phyloP scores from a whole-genome alignment of 371 early-diverging fungal species.

The Spiromyces aspiralis region DNA sequence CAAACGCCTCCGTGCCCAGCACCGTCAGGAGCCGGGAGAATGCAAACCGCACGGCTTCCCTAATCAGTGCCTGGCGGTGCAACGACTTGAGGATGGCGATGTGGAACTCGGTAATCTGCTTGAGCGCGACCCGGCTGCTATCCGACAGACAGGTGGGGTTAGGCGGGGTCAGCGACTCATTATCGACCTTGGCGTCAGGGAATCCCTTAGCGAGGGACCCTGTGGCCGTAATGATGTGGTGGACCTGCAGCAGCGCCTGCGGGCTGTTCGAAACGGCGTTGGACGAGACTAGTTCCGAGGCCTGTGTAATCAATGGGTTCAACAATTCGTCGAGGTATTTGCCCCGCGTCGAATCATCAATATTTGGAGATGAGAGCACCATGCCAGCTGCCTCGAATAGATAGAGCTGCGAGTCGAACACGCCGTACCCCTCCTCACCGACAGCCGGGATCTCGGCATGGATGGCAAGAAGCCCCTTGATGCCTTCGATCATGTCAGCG shows the following conservation, averaged over 20 bases:
- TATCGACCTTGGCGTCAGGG: slow-evolving; percentile 41
- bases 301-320: slow-evolving; percentile 56
- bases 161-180: slow-evolving; percentile 6
- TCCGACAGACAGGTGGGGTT: slow-evolving; percentile 12
- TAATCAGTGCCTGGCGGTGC: slow-evolving; percentile 47
- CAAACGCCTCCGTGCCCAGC: slow-evolving; percentile 66
- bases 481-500: slow-evolving; percentile 21
- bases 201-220: slow-evolving; percentile 85
- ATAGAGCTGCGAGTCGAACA: slow-evolving; percentile 73
- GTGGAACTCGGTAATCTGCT: slow-evolving; percentile 67
- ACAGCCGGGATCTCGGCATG: slow-evolving; percentile 33
- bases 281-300: slow-evolving; percentile 18
- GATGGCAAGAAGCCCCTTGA: slow-evolving; percentile 47
- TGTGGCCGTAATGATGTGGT: slow-evolving; percentile 71
- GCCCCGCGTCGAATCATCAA: slow-evolving; percentile 51
- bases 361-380: slow-evolving; percentile 57
- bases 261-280: slow-evolving; percentile 31
- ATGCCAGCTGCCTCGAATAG: slow-evolving; percentile 84
- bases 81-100: slow-evolving; percentile 54
- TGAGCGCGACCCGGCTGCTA: slow-evolving; percentile 31
- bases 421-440: slow-evolving; percentile 10
- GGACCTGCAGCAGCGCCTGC: slow-evolving; percentile 49
- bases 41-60: slow-evolving; percentile 70
- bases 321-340: slow-evolving; percentile 56
- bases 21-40: slow-evolving; percentile 77